Conservation (phyloP, 108 stramenopile genomes). For the Discostella stelligeroides region DNA sequence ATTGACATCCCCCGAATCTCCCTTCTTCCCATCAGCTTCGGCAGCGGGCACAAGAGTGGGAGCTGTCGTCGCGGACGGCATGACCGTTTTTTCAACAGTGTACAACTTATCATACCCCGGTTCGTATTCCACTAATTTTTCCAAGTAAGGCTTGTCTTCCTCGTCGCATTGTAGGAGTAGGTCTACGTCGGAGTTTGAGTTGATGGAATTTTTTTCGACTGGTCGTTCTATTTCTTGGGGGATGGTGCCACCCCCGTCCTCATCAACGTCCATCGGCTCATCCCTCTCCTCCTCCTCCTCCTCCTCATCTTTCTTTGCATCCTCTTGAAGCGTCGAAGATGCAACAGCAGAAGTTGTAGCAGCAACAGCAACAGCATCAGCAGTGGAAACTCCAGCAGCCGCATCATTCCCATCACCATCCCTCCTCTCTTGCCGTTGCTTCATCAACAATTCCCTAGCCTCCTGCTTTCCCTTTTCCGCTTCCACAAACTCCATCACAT, state of each 20-base stretch:
- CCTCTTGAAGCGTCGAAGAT: no score
- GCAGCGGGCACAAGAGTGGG: not conserved
- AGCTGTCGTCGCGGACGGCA: not conserved
- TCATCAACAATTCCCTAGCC: slow-evolving; percentile 1
- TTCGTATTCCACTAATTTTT: slow-evolving; percentile 39
- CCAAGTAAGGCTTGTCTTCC: slow-evolving; percentile 32
- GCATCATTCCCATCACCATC: not conserved
- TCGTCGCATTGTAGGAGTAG: slow-evolving; percentile 31
- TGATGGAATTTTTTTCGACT: not conserved
- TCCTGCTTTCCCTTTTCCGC: no score
- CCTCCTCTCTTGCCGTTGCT: slow-evolving; percentile 12
- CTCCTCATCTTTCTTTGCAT: no score
- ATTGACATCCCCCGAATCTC: not conserved
- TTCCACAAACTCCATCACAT: slow-evolving; percentile 23
- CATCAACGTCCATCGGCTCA: no score
- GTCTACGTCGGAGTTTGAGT: slow-evolving; percentile 7
- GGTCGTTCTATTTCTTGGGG: not conserved
- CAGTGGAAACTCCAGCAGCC: no score
- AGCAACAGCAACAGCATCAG: no score
- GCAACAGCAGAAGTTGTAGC: no score
- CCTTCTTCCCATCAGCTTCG: no score
- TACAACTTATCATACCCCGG: slow-evolving; percentile 37
- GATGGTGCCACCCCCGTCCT: not conserved
- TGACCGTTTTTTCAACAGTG: no score
- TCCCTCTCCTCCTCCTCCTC: no score